Evolutionary conservation across 306 rosid genomes (phyloP), one percentile per base, ranked within the genome.

Genomic region (Dalbergia cochinchinensis): DNA sequence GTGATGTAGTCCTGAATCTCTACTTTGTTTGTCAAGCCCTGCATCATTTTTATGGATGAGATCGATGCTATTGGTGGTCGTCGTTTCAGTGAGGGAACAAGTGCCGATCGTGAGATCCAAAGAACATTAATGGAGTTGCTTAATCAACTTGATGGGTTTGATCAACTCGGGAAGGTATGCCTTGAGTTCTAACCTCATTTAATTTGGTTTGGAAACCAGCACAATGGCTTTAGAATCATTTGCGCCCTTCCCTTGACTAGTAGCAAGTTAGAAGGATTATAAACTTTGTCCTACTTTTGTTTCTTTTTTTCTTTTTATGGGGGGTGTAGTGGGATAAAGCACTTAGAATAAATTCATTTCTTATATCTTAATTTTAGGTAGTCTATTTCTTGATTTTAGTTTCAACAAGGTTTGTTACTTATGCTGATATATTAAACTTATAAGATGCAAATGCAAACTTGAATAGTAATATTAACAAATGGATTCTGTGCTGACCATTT

Each of bases 21-120:
- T 41, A 18, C 69, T 70, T 70, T 85, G 11, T 73, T 67, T 77
- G 65, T 76, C 31, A 58, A 96, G 98, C 99, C 99, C 48, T 96
- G 99, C 91, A 96, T 96, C 86, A 96, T 96, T 57, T 96, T 96
- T 83, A 96, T 96, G 99, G 99, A 96, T 60, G 99, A 96, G 86
- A 96, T 96, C n/a, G 99, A 96, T 83, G 99, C 98, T 82, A 96
- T 96, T 81, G 99, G 99, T 80, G 99, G 99, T 48, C 97, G 98
- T 35, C 97, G 99, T 67, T 91, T 96, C 76, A 96, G 97, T 54
- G 96, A 90, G 83, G 99, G 99, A 83, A 96, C 98, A 64, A 93
- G 99, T 83, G 96, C 97, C 1, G 99, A 96, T 79, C 97, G 99
- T 80, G 99, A 96, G 86, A 91, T 96, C 82, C 99, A 96, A 61